phyloP scores from a whole-genome alignment of 345 rosid species.

The Salix suchowensis region DNA sequence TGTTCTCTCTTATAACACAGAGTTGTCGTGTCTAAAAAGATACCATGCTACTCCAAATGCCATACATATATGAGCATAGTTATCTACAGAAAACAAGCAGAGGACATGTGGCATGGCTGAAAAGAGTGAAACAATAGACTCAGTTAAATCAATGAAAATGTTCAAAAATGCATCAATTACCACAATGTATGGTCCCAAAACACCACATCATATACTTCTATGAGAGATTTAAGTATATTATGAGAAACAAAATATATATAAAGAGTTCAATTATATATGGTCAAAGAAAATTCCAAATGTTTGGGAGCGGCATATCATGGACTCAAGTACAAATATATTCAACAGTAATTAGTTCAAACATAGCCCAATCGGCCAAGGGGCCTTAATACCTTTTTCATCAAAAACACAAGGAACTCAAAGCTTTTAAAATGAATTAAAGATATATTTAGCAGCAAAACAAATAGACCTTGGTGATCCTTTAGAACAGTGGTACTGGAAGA shows the following conservation, averaged over 20 bases:
- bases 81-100: too few species aligned
- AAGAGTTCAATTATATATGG: not conserved
- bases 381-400: not conserved
- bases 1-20: too few species aligned
- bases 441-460: not conserved
- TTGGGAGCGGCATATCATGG: not conserved
- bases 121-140: too few species aligned
- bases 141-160: too few species aligned
- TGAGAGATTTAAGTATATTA: not conserved
- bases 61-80: too few species aligned
- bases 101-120: too few species aligned
- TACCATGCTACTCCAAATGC: too few species aligned
- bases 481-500: slow-evolving; percentile 50
- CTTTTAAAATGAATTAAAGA: not conserved
- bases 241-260: not conserved
- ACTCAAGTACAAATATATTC: not conserved
- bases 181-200: too few species aligned
- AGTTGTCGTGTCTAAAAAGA: too few species aligned
- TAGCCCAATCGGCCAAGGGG: not conserved
- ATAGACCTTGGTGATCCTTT: slow-evolving; percentile 66
- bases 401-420: not conserved
- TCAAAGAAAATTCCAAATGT: not conserved
- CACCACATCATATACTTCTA: not conserved
- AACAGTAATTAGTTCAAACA: not conserved
- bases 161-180: too few species aligned